These are phyloP conservation scores for Musa troglodytarum DNA, from an alignment of 176 grass and related monocot species.

Conservation along the genomic window DNA sequence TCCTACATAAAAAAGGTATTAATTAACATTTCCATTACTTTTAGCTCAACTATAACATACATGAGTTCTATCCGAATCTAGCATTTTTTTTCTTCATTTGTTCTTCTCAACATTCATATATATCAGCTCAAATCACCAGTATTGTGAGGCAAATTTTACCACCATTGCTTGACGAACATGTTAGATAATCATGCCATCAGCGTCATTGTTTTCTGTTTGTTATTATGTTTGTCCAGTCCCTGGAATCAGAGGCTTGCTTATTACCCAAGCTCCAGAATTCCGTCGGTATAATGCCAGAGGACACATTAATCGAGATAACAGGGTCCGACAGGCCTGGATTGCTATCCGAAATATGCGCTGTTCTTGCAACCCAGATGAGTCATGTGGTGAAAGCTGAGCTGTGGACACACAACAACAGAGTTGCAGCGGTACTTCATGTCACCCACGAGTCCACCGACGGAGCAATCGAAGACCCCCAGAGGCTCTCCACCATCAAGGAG, in stretches of 20 bases:
- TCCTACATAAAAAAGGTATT: constrained; percentile 1
- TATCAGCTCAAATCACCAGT: no score
- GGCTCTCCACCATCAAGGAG: not conserved
- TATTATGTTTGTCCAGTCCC: not conserved
- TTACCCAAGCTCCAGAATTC: not conserved
- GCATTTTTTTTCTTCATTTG: no score
- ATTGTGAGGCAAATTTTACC: no score
- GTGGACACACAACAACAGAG: constrained; percentile 2
- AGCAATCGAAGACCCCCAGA: not conserved
- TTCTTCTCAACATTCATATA: no score
- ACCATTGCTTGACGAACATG: no score
- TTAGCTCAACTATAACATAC: no score
- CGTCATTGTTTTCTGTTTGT: not conserved
- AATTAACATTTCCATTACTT: not conserved
- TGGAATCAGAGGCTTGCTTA: not conserved
- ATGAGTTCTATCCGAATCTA: no score
- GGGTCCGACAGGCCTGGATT: not conserved
- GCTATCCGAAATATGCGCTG: not conserved
- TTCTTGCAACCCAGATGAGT: not conserved
- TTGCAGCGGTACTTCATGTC: not conserved
- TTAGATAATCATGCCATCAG: no score
- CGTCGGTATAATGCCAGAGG: not conserved
- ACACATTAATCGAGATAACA: not conserved
- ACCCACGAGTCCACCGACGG: not conserved
- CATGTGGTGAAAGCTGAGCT: constrained; percentile 3